Percentiles rank a stretch among this genome's conserved stretches.
These are phyloP conservation scores for Taphrina flavorubra DNA, from an alignment of 1,139 yeast genomes.

Conservation along the genomic window DNA sequence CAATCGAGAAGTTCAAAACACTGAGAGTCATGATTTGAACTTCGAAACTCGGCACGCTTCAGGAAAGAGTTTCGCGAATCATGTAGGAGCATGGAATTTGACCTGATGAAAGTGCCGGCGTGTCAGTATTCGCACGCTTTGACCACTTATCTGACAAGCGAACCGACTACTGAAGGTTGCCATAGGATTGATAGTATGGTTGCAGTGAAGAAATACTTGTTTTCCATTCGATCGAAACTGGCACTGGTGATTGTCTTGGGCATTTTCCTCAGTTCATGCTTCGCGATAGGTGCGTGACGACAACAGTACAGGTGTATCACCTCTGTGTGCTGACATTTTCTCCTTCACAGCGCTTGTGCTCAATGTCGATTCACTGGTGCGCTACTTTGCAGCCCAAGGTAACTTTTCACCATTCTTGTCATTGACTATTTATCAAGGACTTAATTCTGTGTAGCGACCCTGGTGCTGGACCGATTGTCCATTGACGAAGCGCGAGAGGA, in stretches of 20 bases:
- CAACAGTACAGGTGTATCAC: no score
- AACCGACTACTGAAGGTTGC: no score
- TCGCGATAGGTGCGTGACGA: background rate
- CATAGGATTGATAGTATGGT: background rate
- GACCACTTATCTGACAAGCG: no score
- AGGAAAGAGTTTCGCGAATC: no score
- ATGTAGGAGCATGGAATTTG: no score
- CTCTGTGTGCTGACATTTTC: no score
- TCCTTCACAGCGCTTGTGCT: background rate
- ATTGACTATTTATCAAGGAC: background rate
- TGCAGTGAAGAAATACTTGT: background rate
- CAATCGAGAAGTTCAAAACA: no score
- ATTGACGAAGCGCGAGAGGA: background rate
- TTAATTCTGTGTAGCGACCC: background rate
- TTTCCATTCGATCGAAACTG: background rate
- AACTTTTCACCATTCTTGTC: background rate
- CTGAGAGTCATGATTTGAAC: no score
- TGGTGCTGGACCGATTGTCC: background rate
- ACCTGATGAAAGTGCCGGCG: no score
- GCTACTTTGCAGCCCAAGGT: conserved; percentile 2
- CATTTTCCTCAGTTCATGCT: background rate
- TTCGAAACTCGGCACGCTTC: no score
- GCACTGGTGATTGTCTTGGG: background rate
- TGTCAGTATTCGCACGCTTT: no score
- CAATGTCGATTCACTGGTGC: conserved; percentile 10